Base-by-base conservation (phyloP, 305 asterid species). In the Plantago lanceolata region DNA sequence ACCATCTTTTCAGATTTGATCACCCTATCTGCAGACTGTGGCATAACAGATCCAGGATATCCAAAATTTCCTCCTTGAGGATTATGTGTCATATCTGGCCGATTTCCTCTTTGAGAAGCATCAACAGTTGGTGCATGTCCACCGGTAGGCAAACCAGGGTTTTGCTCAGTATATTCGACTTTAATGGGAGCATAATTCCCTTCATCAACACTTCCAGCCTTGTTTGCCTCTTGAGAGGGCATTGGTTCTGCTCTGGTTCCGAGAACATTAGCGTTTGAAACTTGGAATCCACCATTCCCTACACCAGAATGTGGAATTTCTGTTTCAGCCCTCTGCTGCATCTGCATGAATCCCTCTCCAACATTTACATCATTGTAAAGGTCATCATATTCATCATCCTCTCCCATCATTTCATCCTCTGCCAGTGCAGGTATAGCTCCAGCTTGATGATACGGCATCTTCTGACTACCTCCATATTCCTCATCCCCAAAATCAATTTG, bases 401-500 rank as follows among this genome's bases (percentile, higher is more conserved):
- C 94, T 19, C 88, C 90, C 58, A 83, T 75, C 82, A 84, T 81
- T 77, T 87, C 96, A 56, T 85, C 97, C 60, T 87, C 97, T 9
- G 85, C 95, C 68, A 89, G 88, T 0, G 97, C 96, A 19, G 84
- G 82, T 73, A 87, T 90, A 29, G 93, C 83, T 69, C 82, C 94
- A 63, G 82, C 79, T 56, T 79, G 88, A 75, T 84, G 91, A 78
- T 75, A 88, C 71, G 82, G 92, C 78, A 71, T 69, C 79, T 82
- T 84, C 58, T 79, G 83, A 73, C 77, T 71, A 62, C 84, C 89
- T 67, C 81, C 87, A 68, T 73, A 85, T 21, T 82, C 93, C 61
- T 76, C 89, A 33, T 88, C 91, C 64, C 91, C 94, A 64, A 58
- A 87, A 71, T 84, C 92, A 73, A 85, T 63, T 68, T 85, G 90